Conservation (phyloP, 176 grass and related monocot species). For the Canna indica region DNA sequence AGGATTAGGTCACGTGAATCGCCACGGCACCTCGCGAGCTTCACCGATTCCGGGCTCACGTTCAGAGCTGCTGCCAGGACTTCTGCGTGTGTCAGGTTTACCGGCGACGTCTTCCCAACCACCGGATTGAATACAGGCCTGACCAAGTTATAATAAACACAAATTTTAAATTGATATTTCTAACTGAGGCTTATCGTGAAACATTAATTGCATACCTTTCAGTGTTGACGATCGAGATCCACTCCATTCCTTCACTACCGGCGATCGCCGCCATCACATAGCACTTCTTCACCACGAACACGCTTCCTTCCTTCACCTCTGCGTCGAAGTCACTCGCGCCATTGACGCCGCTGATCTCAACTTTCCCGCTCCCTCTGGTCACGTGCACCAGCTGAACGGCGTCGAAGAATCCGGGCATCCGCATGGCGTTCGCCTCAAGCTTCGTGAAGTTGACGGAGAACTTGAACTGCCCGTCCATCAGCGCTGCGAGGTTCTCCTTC, state of each 20-base stretch:
- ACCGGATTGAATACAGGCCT: slow-evolving; percentile 20
- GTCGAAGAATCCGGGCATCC: slow-evolving; percentile 8
- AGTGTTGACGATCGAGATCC: slow-evolving; percentile 34
- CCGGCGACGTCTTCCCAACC: slow-evolving; percentile 7
- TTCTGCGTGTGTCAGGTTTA: slow-evolving; percentile 3
- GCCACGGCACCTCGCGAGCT: not conserved
- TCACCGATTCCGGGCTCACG: slow-evolving; percentile 24
- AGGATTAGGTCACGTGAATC: too few species aligned
- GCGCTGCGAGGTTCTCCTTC: not conserved
- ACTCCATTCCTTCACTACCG: slow-evolving; percentile 21
- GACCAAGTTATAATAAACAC: too few species aligned
- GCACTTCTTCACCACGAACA: slow-evolving; percentile 29
- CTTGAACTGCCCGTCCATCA: not conserved
- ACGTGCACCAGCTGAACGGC: slow-evolving; percentile 27
- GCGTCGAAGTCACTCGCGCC: slow-evolving; percentile 6
- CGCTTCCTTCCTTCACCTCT: slow-evolving; percentile 10
- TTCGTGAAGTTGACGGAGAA: slow-evolving; percentile 10
- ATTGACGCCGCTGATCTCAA: slow-evolving; percentile 6
- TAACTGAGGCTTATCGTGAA: too few species aligned
- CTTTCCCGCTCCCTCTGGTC: slow-evolving; percentile 7
- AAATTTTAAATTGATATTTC: too few species aligned
- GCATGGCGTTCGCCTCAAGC: slow-evolving; percentile 7
- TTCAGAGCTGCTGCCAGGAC: slow-evolving; percentile 21
- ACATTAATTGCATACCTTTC: slow-evolving; percentile 5
- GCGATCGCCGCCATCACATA: slow-evolving; percentile 4